Percentiles rank a stretch among this genome's conserved stretches.
phyloP scores from a whole-genome alignment of 129 eudicot species.

The Calendula officinalis region DNA sequence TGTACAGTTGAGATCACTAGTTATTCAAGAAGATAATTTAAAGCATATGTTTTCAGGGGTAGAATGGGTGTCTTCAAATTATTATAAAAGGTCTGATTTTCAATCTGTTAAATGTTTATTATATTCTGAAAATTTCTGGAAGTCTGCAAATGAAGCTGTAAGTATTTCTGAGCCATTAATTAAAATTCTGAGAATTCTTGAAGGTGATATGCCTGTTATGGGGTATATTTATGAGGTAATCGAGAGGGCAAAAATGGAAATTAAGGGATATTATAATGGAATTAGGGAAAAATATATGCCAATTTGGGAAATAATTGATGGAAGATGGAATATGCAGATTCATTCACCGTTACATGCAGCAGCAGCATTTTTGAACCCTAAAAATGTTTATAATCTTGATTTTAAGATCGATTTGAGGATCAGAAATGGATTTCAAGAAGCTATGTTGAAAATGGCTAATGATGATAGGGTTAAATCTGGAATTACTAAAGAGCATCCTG shows the following conservation, averaged over 20 bases:
- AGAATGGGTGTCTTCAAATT: slow-evolving; percentile 35
- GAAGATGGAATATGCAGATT: slow-evolving; percentile 44
- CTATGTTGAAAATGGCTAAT: slow-evolving; percentile 42
- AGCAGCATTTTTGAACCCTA: slow-evolving; percentile 46
- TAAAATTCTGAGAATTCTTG: slow-evolving; percentile 42
- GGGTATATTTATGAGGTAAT: slow-evolving; percentile 43
- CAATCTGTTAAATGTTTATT: slow-evolving; percentile 31
- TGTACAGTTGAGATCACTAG: slow-evolving; percentile 31
- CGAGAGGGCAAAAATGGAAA: slow-evolving; percentile 36
- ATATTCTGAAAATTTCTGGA: slow-evolving; percentile 38
- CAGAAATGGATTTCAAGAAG: slow-evolving; percentile 51
- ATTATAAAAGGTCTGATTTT: slow-evolving; percentile 27
- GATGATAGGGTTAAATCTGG: slow-evolving; percentile 36
- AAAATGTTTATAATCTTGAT: slow-evolving; percentile 30
- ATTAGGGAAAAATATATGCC: slow-evolving; percentile 38
- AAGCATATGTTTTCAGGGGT: slow-evolving; percentile 38
- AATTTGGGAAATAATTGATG: slow-evolving; percentile 39
- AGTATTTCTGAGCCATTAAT: slow-evolving; percentile 40
- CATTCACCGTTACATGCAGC: slow-evolving; percentile 43
- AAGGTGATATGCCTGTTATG: slow-evolving; percentile 55
- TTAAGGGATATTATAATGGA: slow-evolving; percentile 37
- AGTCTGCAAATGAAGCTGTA: slow-evolving; percentile 39
- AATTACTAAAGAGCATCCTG: slow-evolving; percentile 42
- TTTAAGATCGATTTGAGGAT: slow-evolving; percentile 37
- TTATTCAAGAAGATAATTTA: slow-evolving; percentile 41